phyloP scores from a whole-genome alignment of 2,329 filamentous ascomycete genomes.

The Gnomoniopsis sp. region DNA sequence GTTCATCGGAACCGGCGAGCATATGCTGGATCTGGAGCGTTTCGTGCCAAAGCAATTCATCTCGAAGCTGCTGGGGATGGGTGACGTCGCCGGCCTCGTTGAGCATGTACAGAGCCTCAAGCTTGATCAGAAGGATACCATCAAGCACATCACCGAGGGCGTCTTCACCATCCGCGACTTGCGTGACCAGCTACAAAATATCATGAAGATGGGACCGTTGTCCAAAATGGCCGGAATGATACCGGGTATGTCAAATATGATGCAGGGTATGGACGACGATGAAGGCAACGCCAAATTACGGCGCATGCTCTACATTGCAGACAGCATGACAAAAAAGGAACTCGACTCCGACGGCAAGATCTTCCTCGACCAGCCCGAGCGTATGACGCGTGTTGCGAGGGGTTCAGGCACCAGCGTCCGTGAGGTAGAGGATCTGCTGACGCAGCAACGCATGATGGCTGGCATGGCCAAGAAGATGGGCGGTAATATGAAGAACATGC shows the following conservation, averaged over 20 bases:
- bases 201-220: constrained; percentile 99
- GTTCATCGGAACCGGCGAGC: constrained; percentile 96
- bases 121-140: constrained; percentile 96
- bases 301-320: constrained; percentile 98
- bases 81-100: constrained; percentile 89
- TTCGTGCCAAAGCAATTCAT: constrained; percentile 94
- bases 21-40: constrained; percentile 90
- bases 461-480: constrained; percentile 99
- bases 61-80: constrained; percentile 92
- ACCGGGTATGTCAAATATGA: constrained; percentile 87
- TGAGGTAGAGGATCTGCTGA: constrained; percentile 95
- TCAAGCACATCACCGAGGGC: constrained; percentile 97
- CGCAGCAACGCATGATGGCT: constrained; percentile 97
- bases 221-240: constrained; percentile 99
- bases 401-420: constrained; percentile 87
- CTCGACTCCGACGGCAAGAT: constrained; percentile 94
- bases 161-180: constrained; percentile 95
- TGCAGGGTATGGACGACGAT: constrained; percentile 95
- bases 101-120: constrained; percentile 96
- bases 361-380: constrained; percentile 85
- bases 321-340: constrained; percentile 96
- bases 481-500: constrained; percentile 96
- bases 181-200: constrained; percentile 91
- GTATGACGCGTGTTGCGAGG: constrained; percentile 87
- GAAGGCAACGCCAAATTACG: constrained; percentile 91